Percentiles rank a stretch among this genome's conserved stretches.
These are phyloP conservation scores for Beta corolliflora DNA, from an alignment of 179 eudicot genomes.

Conservation along the genomic window DNA sequence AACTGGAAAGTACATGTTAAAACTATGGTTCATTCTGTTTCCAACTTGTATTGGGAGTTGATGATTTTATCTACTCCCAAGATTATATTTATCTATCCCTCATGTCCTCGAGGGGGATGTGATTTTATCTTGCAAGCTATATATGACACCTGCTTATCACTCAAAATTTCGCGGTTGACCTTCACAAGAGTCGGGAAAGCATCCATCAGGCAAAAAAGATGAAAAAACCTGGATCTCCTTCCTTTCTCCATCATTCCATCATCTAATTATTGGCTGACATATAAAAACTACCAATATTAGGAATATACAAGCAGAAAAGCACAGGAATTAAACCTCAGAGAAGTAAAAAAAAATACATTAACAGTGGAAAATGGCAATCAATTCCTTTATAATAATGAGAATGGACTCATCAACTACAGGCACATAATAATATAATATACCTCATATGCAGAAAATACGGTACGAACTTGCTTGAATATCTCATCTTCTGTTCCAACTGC, in stretches of 20 bases:
- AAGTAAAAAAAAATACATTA: neutral
- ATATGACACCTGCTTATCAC: neutral
- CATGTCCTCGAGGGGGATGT: neutral
- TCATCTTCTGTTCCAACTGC: slow-evolving; percentile 88
- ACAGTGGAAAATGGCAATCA: neutral
- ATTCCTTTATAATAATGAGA: neutral
- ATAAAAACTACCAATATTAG: slow-evolving; percentile 3
- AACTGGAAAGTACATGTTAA: neutral
- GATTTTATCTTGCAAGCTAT: slow-evolving; percentile 1
- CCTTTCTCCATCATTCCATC: neutral
- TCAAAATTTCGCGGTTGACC: neutral
- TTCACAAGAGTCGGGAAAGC: neutral
- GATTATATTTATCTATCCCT: neutral
- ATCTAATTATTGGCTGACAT: slow-evolving; percentile 32
- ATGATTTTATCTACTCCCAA: neutral
- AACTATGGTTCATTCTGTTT: neutral
- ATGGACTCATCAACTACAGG: neutral
- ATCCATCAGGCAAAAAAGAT: slow-evolving; percentile 11
- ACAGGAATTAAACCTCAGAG: neutral
- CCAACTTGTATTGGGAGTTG: neutral
- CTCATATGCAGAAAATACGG: slow-evolving; percentile 62
- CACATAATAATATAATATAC: slow-evolving; percentile 26
- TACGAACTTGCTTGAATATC: slow-evolving; percentile 66
- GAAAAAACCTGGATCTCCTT: slow-evolving; percentile 4
- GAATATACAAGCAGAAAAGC: no score